A percentile compares a stretch with the other conserved stretches of the same genome.
Evolutionary conservation across 305 asterid genomes (phyloP).

Genomic region (Solanum chacoense): DNA sequence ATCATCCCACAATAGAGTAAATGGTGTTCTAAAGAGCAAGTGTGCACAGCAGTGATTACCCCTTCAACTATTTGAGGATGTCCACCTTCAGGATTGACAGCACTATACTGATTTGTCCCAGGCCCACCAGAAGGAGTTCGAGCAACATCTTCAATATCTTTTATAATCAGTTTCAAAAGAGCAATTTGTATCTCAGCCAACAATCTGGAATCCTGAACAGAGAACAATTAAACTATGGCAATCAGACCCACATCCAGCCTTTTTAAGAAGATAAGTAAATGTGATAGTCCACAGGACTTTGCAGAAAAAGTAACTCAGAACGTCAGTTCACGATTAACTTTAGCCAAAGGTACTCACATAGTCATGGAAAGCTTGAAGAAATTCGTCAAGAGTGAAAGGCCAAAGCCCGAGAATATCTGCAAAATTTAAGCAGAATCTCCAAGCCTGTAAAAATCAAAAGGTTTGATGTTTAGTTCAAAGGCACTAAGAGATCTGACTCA

Average conservation of each 20-base stretch:
- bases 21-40: neutral
- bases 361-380: constrained; percentile 91
- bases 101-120: constrained; percentile 94
- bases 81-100: constrained; percentile 96
- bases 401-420: constrained; percentile 95
- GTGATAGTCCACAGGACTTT: neutral
- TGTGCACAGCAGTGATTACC: constrained; percentile 42
- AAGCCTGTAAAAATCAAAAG: constrained; percentile 48
- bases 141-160: constrained; percentile 95
- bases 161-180: constrained; percentile 64
- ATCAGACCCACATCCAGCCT: neutral
- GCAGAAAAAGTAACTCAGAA: neutral
- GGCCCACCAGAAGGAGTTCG: constrained; percentile 98
- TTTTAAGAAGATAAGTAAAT: neutral
- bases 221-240: constrained; percentile 2
- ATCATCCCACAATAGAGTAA: constrained; percentile 3
- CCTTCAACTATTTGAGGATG: constrained; percentile 97
- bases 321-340: neutral
- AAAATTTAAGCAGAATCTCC: constrained; percentile 93
- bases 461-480: neutral
- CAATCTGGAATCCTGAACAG: constrained; percentile 79
- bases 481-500: neutral
- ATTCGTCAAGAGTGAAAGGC: constrained; percentile 98
- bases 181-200: constrained; percentile 80
- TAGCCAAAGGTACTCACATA: constrained; percentile 48